Percentiles rank a stretch among this genome's conserved stretches.
These are phyloP conservation scores for Hanseniaspora vineae DNA, from an alignment of 805 yeast species.

Conservation along the genomic window DNA sequence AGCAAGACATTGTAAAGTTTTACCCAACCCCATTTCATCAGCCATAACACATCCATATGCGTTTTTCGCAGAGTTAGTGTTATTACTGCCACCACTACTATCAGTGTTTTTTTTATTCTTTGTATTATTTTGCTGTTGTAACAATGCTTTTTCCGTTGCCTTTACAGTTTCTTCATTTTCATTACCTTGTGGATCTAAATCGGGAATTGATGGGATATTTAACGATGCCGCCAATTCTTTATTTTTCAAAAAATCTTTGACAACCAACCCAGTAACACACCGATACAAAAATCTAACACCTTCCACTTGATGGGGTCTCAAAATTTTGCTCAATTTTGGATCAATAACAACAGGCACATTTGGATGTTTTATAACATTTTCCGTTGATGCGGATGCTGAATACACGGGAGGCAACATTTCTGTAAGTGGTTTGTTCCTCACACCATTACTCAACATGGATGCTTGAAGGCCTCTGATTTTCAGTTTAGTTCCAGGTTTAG, in stretches of 20 bases:
- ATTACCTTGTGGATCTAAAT: not conserved
- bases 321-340: slow-evolving; percentile 67
- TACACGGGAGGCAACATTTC: slow-evolving; percentile 53
- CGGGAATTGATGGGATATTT: not conserved
- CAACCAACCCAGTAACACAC: slow-evolving; percentile 76
- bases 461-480: slow-evolving; percentile 26
- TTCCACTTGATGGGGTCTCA: slow-evolving; percentile 93
- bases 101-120: not conserved
- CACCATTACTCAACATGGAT: slow-evolving; percentile 20
- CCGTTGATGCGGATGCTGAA: slow-evolving; percentile 35
- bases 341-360: slow-evolving; percentile 94
- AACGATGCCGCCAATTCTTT: slow-evolving; percentile 2
- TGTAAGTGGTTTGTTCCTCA: slow-evolving; percentile 46
- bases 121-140: not conserved
- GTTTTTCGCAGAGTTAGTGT: slow-evolving; percentile 2
- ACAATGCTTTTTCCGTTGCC: not conserved
- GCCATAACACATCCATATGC: slow-evolving; percentile 98
- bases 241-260: slow-evolving; percentile 19
- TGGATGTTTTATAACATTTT: slow-evolving; percentile 39
- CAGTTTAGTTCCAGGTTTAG: slow-evolving; percentile 5
- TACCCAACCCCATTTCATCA: slow-evolving; percentile 93
- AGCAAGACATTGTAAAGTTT: slow-evolving; percentile 79
- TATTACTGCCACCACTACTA: not conserved
- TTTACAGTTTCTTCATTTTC: not conserved
- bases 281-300: slow-evolving; percentile 86